Evolutionary conservation across 176 grass and related monocot genomes (phyloP).

Genomic region (Carex pumila): DNA sequence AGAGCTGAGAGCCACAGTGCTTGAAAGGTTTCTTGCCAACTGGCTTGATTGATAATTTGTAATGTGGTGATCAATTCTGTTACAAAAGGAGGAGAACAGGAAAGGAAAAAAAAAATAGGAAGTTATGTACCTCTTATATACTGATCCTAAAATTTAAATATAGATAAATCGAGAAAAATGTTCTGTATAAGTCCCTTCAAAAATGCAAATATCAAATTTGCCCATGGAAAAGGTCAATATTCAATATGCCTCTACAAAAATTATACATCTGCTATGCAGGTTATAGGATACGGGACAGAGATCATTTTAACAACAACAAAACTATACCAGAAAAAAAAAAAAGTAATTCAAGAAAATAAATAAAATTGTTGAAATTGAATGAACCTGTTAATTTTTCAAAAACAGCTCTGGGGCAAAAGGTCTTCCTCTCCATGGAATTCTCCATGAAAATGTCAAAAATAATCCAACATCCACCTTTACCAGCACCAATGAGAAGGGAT

Average conservation of each 20-base stretch:
- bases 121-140: background rate
- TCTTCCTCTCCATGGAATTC: conserved; percentile 55
- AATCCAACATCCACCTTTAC: conserved; percentile 58
- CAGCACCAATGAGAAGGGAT: conserved; percentile 32
- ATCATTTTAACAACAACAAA: background rate
- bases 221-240: background rate
- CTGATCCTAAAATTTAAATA: background rate
- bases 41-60: conserved; percentile 80
- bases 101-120: background rate
- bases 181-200: background rate
- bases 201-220: background rate
- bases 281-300: background rate
- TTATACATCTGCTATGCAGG: background rate
- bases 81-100: background rate
- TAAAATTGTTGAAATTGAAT: background rate
- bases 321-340: background rate
- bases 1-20: conserved; percentile 91
- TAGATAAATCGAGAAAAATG: background rate
- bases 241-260: background rate
- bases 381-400: conserved; percentile 62
- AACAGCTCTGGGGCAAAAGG: conserved; percentile 49
- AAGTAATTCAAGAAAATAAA: background rate
- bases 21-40: conserved; percentile 97
- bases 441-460: conserved; percentile 84
- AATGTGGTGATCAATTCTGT: conserved; percentile 69